Evolutionary conservation across 495 filamentous ascomycete genomes (phyloP), one percentile per base, ranked within the genome.

Genomic region (Acidiella bohemica): DNA sequence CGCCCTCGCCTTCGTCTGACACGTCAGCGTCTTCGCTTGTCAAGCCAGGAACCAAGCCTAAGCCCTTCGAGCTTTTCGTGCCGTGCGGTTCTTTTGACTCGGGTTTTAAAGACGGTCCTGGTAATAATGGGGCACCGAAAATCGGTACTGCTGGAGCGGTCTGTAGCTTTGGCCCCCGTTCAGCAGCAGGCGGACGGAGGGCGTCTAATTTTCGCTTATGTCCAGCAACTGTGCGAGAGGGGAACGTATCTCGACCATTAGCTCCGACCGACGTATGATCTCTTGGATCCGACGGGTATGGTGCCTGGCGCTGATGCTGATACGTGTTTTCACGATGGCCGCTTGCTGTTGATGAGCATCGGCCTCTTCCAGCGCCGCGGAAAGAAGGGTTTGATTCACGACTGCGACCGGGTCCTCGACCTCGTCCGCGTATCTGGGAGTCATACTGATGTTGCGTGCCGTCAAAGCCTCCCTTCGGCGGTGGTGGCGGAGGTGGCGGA

Each of bases 11-110:
- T 9, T 50, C 47, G 1, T 42, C 46, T 3, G 33, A 42, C 10
- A 16, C 7, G 33, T 45, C 35, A 0, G 6, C 4, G 25, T 7
- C 25, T 7, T 27, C n/a, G 25, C 25, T n/a, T n/a, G n/a, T n/a
- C n/a, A n/a, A n/a, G n/a, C n/a, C 75, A 10, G 81, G 85, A 1
- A 80, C 86, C 39, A 93, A 57, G 14, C 85, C 85, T 7, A 93
- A 72, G 10, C 36, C 30, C n/a, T 42, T 42, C 5, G 3, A 21
- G 8, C 12, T 35, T 18, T 3, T 23, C 12, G 14, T 28, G 11
- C 12, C 17, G 3, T 16, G 16, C 10, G 39, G 5, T 55, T 41
- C 4, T 46, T 18, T 44, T 27, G 49, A 1, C 30, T 62, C 60
- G 17, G 34, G 12, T 11, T 51, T 59, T n/a, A 59, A 59, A 0